A percentile compares a stretch with the other conserved stretches of the same genome.
Evolutionary conservation across 1,139 yeast species (phyloP).

Genomic region (Geotrichum reessii): DNA sequence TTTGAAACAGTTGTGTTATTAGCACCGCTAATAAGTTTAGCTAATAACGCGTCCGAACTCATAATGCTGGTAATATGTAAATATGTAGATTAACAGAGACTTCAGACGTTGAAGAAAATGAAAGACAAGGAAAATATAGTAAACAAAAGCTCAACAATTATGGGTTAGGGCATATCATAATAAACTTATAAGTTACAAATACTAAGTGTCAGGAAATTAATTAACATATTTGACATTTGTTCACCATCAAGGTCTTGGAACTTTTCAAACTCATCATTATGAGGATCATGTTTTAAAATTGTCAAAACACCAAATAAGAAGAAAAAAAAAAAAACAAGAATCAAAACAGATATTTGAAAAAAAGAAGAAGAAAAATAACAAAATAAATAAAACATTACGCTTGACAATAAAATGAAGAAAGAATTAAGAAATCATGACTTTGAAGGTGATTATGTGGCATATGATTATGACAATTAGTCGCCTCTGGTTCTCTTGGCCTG

Average conservation of each 20-base stretch:
- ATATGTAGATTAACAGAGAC: not conserved
- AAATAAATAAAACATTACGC: not conserved
- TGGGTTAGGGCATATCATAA: not conserved
- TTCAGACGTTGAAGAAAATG: not conserved
- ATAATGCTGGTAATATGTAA: not conserved
- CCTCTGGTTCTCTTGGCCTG: constrained; percentile 59
- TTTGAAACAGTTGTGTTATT: constrained; percentile 3
- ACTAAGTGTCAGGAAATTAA: not conserved
- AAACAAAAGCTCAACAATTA: not conserved
- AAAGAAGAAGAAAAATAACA: not conserved
- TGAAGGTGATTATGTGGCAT: not conserved
- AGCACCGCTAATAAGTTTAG: constrained; percentile 12
- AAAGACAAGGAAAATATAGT: not conserved
- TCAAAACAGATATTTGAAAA: too few relatives aligned
- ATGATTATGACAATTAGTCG: constrained; percentile 10
- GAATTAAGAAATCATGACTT: not conserved
- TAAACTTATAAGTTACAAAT: not conserved
- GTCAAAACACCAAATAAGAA: not conserved
- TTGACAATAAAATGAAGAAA: not conserved
- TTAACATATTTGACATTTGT: not conserved
- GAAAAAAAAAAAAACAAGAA: not conserved
- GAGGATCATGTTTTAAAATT: not conserved
- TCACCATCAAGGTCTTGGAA: not conserved
- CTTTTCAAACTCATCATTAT: not conserved
- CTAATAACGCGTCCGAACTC: constrained; percentile 19